Conservation (phyloP, 208 protist species). For the Porcisia hertigi region DNA sequence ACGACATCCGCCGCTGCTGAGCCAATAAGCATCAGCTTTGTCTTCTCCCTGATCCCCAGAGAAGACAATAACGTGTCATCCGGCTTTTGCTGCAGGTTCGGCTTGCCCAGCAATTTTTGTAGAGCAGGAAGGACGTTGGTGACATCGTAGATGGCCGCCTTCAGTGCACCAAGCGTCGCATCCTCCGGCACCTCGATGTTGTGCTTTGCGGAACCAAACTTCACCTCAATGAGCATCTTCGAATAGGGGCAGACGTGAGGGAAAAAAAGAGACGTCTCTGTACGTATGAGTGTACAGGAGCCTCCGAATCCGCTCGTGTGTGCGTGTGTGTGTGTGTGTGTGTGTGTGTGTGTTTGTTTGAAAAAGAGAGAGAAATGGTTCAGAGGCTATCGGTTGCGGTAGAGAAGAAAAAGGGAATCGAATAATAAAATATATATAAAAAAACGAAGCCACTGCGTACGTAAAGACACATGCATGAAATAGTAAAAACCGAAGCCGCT, state of each 20-base stretch:
- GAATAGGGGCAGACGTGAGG: not conserved
- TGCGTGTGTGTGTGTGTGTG: no score
- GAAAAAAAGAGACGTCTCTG: not conserved
- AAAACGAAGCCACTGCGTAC: not conserved
- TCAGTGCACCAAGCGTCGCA: slow-evolving; percentile 46
- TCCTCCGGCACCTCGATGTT: slow-evolving; percentile 44
- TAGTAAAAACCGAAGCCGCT: not conserved
- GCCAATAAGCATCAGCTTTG: slow-evolving; percentile 70
- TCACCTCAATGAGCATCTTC: slow-evolving; percentile 54
- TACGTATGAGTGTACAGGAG: not conserved
- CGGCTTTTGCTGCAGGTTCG: slow-evolving; percentile 41
- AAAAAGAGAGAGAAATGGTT: not conserved
- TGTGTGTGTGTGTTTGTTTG: not conserved
- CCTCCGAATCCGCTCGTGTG: not conserved
- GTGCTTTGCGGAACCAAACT: slow-evolving; percentile 44
- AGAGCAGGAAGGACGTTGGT: slow-evolving; percentile 47
- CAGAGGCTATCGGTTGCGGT: not conserved
- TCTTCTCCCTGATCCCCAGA: slow-evolving; percentile 45
- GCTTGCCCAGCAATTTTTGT: slow-evolving; percentile 67
- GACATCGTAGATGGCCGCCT: slow-evolving; percentile 26
- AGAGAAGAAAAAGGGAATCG: not conserved
- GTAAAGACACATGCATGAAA: not conserved
- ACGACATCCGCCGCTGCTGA: slow-evolving; percentile 42
- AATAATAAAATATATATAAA: not conserved
- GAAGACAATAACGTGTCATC: slow-evolving; percentile 32